Percentiles rank a stretch among this genome's conserved stretches.
These are phyloP conservation scores for Sphaerobolus stellatus DNA, from an alignment of 1,284 basidiomycete genomes.

Conservation along the genomic window DNA sequence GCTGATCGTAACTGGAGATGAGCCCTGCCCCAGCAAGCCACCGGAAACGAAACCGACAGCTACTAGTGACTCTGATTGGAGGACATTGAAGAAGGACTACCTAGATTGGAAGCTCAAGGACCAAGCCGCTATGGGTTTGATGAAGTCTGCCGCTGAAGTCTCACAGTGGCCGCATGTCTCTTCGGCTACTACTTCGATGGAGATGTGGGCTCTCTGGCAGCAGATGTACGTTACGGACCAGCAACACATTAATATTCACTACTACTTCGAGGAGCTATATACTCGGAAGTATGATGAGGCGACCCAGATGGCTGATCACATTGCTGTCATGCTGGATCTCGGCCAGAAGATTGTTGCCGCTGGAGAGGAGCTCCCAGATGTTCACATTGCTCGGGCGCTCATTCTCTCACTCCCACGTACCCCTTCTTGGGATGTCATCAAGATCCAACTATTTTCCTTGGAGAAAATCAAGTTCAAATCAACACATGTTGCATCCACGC, in stretches of 20 bases:
- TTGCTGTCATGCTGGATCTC: slow-evolving; percentile 12
- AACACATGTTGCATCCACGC: slow-evolving; percentile 4
- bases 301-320: slow-evolving; percentile 12
- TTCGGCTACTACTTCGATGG: background rate
- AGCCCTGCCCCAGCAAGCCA: slow-evolving; percentile 10
- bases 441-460: slow-evolving; percentile 13
- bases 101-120: slow-evolving; percentile 10
- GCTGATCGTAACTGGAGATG: slow-evolving; percentile 7
- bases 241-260: slow-evolving; percentile 13
- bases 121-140: slow-evolving; percentile 11
- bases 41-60: background rate
- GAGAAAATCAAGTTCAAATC: slow-evolving; percentile 8
- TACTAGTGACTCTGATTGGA: background rate
- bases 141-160: slow-evolving; percentile 9
- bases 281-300: slow-evolving; percentile 12
- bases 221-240: slow-evolving; percentile 11
- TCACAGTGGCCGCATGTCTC: slow-evolving; percentile 13
- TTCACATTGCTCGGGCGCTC: slow-evolving; percentile 10
- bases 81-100: slow-evolving; percentile 15
- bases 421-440: slow-evolving; percentile 12
- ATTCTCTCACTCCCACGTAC: slow-evolving; percentile 12
- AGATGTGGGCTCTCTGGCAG: slow-evolving; percentile 14
- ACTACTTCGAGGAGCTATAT: slow-evolving; percentile 14
- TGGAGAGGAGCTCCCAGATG: slow-evolving; percentile 9
- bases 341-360: slow-evolving; percentile 1